Conservation (phyloP, 2,329 filamentous ascomycete genomes). For the Verticillium longisporum region DNA sequence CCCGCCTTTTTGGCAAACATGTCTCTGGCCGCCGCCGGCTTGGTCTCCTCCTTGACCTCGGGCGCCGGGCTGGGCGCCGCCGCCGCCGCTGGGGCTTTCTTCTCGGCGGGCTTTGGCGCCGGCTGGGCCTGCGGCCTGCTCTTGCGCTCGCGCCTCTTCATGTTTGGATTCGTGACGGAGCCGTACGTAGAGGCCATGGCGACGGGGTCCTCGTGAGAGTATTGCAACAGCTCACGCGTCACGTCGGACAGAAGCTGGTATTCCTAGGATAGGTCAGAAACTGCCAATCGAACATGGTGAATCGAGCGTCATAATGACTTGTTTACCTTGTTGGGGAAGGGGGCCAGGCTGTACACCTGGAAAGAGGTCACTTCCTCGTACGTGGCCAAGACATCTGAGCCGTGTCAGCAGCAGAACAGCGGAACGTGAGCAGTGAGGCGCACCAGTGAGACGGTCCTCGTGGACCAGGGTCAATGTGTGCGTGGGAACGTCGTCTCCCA, state of each 20-base stretch:
- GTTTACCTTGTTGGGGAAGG: conserved; percentile 57
- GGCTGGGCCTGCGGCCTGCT: conserved; percentile 17
- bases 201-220: conserved; percentile 53
- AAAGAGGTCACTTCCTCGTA: conserved; percentile 72
- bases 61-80: conserved; percentile 11
- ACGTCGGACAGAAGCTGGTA: conserved; percentile 66
- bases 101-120: conserved; percentile 20
- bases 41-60: conserved; percentile 27
- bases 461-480: conserved; percentile 59
- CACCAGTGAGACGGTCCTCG: conserved; percentile 68
- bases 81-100: conserved; percentile 20
- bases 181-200: conserved; percentile 59
- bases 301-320: background rate
- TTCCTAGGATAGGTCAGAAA: conserved; percentile 30
- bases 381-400: conserved; percentile 54
- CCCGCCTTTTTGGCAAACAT: conserved; percentile 20
- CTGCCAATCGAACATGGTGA: background rate
- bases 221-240: conserved; percentile 52
- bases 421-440: conserved; percentile 5
- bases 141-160: conserved; percentile 43
- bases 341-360: conserved; percentile 80
- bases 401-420: conserved; percentile 4
- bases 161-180: conserved; percentile 65
- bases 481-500: conserved; percentile 43
- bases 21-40: conserved; percentile 29